phyloP scores from a whole-genome alignment of 768 basidiomycete species.

The Boletus sp. region DNA sequence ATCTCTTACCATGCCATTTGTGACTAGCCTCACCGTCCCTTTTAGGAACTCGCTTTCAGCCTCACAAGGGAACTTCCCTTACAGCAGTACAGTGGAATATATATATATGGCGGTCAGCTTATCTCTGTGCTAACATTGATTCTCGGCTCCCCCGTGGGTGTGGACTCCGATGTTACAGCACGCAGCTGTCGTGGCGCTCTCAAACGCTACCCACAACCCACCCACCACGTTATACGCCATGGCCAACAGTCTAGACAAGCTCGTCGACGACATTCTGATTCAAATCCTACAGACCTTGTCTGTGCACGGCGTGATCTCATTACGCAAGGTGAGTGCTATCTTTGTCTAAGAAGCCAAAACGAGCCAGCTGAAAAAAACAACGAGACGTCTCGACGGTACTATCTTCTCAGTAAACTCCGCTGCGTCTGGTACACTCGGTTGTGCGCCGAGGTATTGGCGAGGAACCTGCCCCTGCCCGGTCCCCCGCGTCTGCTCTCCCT shows the following conservation, averaged over 20 bases:
- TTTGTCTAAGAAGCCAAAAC: neutral
- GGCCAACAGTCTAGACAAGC: constrained; percentile 19
- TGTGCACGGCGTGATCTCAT: constrained; percentile 16
- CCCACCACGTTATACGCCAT: neutral
- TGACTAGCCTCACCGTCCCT: too few relatives aligned
- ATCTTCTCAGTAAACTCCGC: constrained; percentile 24
- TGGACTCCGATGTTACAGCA: neutral
- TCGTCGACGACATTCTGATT: constrained; percentile 29
- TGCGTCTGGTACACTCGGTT: constrained; percentile 26
- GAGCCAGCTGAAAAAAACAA: neutral
- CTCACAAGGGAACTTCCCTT: too few relatives aligned
- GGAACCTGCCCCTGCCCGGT: constrained; percentile 23
- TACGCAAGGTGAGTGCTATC: constrained; percentile 22
- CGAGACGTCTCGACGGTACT: constrained; percentile 30
- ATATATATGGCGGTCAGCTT: neutral
- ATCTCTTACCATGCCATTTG: too few relatives aligned
- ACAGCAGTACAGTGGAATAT: too few relatives aligned
- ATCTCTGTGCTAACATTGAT: neutral
- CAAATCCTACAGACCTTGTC: constrained; percentile 17
- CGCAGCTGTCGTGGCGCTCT: constrained; percentile 2
- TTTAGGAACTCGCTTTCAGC: too few relatives aligned
- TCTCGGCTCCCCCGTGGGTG: neutral
- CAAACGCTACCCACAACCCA: neutral
- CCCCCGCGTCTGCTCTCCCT: constrained; percentile 2
- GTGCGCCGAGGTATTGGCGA: constrained; percentile 22